These are phyloP conservation scores for Apostasia ramifera DNA, from an alignment of 106 monocot genomes.

Conservation along the genomic window DNA sequence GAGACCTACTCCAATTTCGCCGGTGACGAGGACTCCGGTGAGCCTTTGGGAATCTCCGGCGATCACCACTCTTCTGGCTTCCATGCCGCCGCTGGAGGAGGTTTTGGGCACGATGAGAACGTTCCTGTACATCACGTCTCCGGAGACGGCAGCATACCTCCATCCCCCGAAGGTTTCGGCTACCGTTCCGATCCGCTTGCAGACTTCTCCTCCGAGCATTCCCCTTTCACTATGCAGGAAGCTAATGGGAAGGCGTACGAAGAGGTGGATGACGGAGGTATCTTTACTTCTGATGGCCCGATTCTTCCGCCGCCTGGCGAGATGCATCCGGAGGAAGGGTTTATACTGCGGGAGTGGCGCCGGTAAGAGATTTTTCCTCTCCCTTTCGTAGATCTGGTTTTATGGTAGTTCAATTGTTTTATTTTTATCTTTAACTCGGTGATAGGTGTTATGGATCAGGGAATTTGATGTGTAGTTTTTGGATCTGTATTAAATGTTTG, in stretches of 20 bases:
- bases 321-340: constrained; percentile 29
- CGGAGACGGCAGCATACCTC: constrained; percentile 6
- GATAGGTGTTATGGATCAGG: too few species aligned
- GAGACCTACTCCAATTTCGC: constrained; percentile 13
- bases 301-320: constrained; percentile 15
- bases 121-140: neutral
- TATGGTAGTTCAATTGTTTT: too few species aligned
- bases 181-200: constrained; percentile 9
- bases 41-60: constrained; percentile 6
- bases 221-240: constrained; percentile 14
- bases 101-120: neutral
- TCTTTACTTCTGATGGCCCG: constrained; percentile 13
- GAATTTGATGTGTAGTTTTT: too few species aligned
- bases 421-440: too few species aligned
- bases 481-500: too few species aligned
- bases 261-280: constrained; percentile 2
- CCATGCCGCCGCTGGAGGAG: neutral
- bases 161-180: constrained; percentile 19
- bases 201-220: constrained; percentile 11
- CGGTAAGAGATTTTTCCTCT: constrained; percentile 10
- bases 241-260: constrained; percentile 9
- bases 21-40: constrained; percentile 10
- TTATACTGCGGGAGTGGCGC: constrained; percentile 22
- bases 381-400: neutral
- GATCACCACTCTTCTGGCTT: constrained; percentile 1